Evolutionary conservation across 148 eudicot species (phyloP).

Genomic region (Oxyria digyna): DNA sequence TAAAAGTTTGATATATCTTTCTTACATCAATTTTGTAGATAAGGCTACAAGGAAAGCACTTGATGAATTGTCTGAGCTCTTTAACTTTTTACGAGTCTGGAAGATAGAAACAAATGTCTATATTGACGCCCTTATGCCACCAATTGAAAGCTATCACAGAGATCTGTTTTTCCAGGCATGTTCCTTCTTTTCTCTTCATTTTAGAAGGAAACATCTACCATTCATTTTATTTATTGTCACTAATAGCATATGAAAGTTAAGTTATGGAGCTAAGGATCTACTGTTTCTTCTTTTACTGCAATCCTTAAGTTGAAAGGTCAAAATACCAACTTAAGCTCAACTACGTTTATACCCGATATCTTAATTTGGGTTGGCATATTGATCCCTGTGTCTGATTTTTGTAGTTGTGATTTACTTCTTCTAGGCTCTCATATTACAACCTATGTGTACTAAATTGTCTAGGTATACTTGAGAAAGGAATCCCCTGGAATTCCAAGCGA

Average conservation of each 20-base stretch:
- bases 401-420: neutral
- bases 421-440: neutral
- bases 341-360: neutral
- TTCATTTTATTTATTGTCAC: neutral
- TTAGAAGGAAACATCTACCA: neutral
- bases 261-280: neutral
- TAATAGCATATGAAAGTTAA: neutral
- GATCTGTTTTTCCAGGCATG: constrained; percentile 85
- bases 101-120: constrained; percentile 52
- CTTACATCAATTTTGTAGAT: constrained; percentile 30
- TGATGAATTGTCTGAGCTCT: constrained; percentile 74
- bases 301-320: neutral
- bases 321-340: neutral
- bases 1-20: neutral
- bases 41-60: constrained; percentile 62
- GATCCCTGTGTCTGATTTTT: neutral
- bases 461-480: constrained; percentile 71
- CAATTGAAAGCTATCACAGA: constrained; percentile 76
- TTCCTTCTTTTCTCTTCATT: neutral
- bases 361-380: neutral
- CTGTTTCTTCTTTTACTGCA: neutral
- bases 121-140: constrained; percentile 86
- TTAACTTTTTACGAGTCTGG: constrained; percentile 72
- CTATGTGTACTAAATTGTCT: constrained; percentile 11
- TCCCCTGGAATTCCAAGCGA: constrained; percentile 53